Evolutionary conservation across 192 early-diverging fungal species (phyloP).

Genomic region (Dimargaris xerosporica): DNA sequence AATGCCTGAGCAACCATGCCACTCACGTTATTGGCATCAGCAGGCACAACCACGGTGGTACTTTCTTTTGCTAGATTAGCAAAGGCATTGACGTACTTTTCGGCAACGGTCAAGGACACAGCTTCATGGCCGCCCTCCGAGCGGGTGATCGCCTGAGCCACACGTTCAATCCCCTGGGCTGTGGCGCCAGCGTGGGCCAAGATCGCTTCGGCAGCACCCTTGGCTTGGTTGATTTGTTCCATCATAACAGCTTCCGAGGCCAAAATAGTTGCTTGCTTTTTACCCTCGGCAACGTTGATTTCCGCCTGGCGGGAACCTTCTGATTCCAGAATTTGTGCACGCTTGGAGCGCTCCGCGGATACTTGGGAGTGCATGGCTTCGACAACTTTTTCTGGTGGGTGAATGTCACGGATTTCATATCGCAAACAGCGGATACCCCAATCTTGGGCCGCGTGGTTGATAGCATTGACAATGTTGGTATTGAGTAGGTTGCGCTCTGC

Average conservation of each 20-base stretch:
- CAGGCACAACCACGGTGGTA: conserved; percentile 80
- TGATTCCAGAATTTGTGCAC: conserved; percentile 84
- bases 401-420: conserved; percentile 93
- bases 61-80: conserved; percentile 81
- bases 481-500: conserved; percentile 89
- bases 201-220: conserved; percentile 83
- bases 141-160: conserved; percentile 60
- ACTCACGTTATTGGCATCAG: conserved; percentile 63
- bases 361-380: conserved; percentile 97
- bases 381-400: conserved; percentile 88
- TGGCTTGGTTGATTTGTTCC: conserved; percentile 80
- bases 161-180: conserved; percentile 59
- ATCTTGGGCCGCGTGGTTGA: conserved; percentile 80
- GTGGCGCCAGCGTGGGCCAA: conserved; percentile 66
- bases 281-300: conserved; percentile 95
- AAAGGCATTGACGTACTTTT: conserved; percentile 94
- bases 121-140: conserved; percentile 60
- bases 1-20: conserved; percentile 69
- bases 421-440: conserved; percentile 95
- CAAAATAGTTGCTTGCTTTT: conserved; percentile 78
- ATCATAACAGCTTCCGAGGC: conserved; percentile 87
- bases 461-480: conserved; percentile 84
- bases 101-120: conserved; percentile 78
- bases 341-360: conserved; percentile 86
- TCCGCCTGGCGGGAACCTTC: conserved; percentile 79